A percentile compares a stretch with the other conserved stretches of the same genome.
Conservation (phyloP, 225 moss, liverwort and hornwort genomes). For the Asterella californica region DNA sequence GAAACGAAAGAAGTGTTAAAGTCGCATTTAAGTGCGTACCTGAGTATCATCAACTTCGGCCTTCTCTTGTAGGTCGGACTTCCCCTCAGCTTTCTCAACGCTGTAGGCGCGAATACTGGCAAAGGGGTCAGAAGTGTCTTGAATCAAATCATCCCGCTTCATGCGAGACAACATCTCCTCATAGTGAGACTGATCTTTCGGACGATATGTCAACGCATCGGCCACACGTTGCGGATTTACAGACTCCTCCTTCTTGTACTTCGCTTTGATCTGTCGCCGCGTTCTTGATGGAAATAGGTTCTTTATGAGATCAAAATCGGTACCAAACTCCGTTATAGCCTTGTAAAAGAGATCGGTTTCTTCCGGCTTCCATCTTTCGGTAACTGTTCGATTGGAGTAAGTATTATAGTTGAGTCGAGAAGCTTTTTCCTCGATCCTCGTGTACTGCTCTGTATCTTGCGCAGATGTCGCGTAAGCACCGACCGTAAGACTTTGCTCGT, state of each 20-base stretch:
- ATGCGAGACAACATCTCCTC: conserved; percentile 41
- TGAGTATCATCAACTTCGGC: conserved; percentile 3
- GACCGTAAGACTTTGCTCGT: conserved; percentile 72
- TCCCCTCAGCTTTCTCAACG: background rate
- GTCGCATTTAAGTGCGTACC: too few species aligned
- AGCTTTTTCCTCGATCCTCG: conserved; percentile 84
- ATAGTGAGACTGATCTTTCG: conserved; percentile 45
- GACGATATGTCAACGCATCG: conserved; percentile 70
- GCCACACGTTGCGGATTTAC: conserved; percentile 71
- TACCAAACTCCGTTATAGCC: conserved; percentile 91
- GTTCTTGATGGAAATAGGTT: conserved; percentile 91
- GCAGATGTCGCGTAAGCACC: conserved; percentile 74
- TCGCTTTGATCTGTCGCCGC: conserved; percentile 89
- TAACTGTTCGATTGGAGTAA: conserved; percentile 63
- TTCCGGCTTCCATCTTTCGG: conserved; percentile 78
- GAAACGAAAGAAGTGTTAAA: too few species aligned
- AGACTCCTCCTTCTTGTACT: conserved; percentile 97
- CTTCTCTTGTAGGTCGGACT: background rate
- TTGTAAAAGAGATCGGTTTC: conserved; percentile 89
- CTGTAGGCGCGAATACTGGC: conserved; percentile 23
- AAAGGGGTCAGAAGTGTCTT: conserved; percentile 33
- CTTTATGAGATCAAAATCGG: conserved; percentile 93
- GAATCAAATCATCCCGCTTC: conserved; percentile 27
- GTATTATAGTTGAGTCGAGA: conserved; percentile 84
- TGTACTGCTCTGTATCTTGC: conserved; percentile 63